Conservation (phyloP, 257 asterid species). For the Nicotiana benthamiana region DNA sequence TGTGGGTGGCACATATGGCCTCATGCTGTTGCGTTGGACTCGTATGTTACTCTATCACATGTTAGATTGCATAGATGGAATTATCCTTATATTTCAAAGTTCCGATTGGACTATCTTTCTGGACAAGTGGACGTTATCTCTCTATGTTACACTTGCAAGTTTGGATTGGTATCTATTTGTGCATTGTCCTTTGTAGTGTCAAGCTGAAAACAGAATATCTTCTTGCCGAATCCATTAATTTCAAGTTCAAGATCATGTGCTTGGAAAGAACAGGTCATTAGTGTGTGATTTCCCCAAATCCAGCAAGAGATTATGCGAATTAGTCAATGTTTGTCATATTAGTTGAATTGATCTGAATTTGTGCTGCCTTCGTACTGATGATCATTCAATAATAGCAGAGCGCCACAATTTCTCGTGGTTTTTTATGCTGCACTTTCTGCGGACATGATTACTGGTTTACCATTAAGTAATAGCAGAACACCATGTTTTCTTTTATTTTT, state of each 20-base stretch:
- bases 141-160: background rate
- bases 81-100: slow-evolving; percentile 36
- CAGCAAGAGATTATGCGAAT: background rate
- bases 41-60: slow-evolving; percentile 4
- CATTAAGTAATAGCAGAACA: background rate
- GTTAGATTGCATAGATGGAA: slow-evolving; percentile 46
- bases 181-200: background rate
- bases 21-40: slow-evolving; percentile 44
- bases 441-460: background rate
- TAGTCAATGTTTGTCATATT: background rate
- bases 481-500: background rate
- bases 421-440: background rate
- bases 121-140: too few species aligned
- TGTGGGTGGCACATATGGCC: slow-evolving; percentile 57
- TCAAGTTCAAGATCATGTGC: background rate
- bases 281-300: background rate
- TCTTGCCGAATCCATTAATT: background rate
- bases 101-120: background rate
- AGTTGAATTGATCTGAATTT: background rate
- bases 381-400: background rate
- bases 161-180: background rate
- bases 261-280: background rate
- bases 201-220: background rate
- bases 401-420: background rate
- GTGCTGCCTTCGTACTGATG: background rate